Base-by-base conservation (phyloP, 257 asterid genomes). In the Striga asiatica region DNA sequence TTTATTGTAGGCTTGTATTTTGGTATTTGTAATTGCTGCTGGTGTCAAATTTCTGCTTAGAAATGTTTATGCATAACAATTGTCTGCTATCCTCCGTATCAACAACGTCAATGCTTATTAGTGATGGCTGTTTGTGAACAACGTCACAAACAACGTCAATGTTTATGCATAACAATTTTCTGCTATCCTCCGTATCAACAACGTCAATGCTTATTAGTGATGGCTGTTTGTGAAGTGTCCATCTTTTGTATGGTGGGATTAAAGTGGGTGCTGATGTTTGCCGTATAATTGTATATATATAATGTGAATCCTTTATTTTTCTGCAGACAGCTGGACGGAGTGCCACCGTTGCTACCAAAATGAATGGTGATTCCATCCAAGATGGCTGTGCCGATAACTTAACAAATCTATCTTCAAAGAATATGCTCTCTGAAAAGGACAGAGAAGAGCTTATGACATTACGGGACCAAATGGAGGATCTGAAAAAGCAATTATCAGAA, bases 401-500 rank as follows among this genome's bases (percentile, higher is more conserved):
- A 20, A 81, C 96, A 21, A 35, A 54, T 54, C 47, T 73, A 35
- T 76, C 88, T 18, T 80, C 95, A 28, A 76, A 71, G 38, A 62
- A 83, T 8, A 68, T 71, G 59, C 75, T 78, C 32, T 64, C 84
- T 20, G 88, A 81, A 61, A 84, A 84, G 73, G 95, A 84, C 48
- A 74, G 74, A 66, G 95, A 92, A 72, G 99, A 88, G 70, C 65
- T 92, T 68, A n/a, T 53, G 45, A 70, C 76, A 12, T 43, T 92
- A 74, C 66, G 88, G 55, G 81, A 74, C 52, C 93, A 88, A 66
- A 81, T 88, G 50, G 88, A 73, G 66, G 93, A 80, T 76, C 76
- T 92, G 32, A 79, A 79, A 61, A 73, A 66, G 57, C 81, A 81
- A 64, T 54, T 92, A 69, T 71, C 70, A n/a, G 88, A 92, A 38